Evolutionary conservation across 805 yeast genomes (phyloP), one percentile per base, ranked within the genome.

Genomic region (Yarrowia sp.): DNA sequence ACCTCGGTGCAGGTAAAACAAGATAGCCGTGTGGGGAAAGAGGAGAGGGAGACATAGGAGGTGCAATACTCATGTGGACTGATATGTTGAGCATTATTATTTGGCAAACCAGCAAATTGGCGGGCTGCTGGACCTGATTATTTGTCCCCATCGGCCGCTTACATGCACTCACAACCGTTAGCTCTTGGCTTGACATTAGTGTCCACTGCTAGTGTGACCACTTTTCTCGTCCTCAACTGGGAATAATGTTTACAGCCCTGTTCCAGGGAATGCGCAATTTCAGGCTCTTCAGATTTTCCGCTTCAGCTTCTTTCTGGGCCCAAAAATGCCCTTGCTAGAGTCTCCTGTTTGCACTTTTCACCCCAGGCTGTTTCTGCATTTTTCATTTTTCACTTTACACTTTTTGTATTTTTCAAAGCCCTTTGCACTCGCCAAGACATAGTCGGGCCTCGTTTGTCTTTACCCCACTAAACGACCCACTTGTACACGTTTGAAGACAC

Each of bases 1-100:
- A n/a, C 36, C 22, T 32, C 46, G 48, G 49, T 42, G 49, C 49
- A 56, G 49, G 32, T 42, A 26, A 56, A 56, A 56, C 38, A 42
- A 56, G 49, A 42, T 56, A 56, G 49, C 64, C 64, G 64, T 42
- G 64, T 56, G 64, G 64, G 64, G 64, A 56, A 56, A 43, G 49
- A 41, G 49, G 38, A 56, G 48, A 56, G 63, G 14, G 19, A 14
- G 26, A 42, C 48, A 41, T 42, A 38, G 59, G 59, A 53, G 59
- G 45, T 53, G 59, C 59, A 40, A 40, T n/a, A 9, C 59, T 53
- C 59, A 53, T 53, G 59, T 53, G 59, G 45, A 53, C 58, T 52
- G 58, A 52, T 52, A 52, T 52, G 8, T 49, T 36, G 19, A 32
- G 16, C 40, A 9, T 8, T 49, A 15, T 48, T 26, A 26, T 49